A percentile compares a stretch with the other conserved stretches of the same genome.
These are phyloP conservation scores for Rubus idaeus DNA, from an alignment of 306 rosid genomes.

Conservation along the genomic window DNA sequence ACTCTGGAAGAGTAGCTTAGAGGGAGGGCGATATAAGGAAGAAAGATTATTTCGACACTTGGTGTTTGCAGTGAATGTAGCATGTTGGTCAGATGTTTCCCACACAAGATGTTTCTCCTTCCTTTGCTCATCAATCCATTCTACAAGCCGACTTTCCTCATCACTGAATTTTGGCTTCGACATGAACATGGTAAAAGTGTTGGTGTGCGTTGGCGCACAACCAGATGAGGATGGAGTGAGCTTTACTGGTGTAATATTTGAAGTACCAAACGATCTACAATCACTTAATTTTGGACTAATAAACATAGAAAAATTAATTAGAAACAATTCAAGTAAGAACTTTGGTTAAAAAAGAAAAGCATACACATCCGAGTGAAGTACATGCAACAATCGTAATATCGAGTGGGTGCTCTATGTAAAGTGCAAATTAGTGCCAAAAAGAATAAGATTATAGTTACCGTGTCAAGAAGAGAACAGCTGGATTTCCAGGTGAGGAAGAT, in stretches of 20 bases:
- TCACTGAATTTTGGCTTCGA: neutral
- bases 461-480: slow-evolving; percentile 58
- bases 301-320: neutral
- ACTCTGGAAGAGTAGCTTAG: neutral
- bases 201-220: neutral
- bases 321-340: neutral
- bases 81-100: too few relatives aligned
- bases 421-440: neutral
- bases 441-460: neutral
- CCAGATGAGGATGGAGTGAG: neutral
- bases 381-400: neutral
- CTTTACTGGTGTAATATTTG: neutral
- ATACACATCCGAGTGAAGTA: neutral
- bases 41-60: neutral
- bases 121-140: neutral
- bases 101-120: too few relatives aligned
- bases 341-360: neutral
- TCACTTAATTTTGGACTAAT: neutral
- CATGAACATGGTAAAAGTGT: neutral
- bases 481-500: slow-evolving; percentile 91
- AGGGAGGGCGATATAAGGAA: neutral
- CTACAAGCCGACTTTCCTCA: neutral
- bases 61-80: neutral
- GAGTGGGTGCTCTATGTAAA: neutral
- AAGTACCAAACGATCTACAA: neutral